Percentiles rank a stretch among this genome's conserved stretches.
Conservation (phyloP, 805 yeast species). For the Yarrowia sp. region DNA sequence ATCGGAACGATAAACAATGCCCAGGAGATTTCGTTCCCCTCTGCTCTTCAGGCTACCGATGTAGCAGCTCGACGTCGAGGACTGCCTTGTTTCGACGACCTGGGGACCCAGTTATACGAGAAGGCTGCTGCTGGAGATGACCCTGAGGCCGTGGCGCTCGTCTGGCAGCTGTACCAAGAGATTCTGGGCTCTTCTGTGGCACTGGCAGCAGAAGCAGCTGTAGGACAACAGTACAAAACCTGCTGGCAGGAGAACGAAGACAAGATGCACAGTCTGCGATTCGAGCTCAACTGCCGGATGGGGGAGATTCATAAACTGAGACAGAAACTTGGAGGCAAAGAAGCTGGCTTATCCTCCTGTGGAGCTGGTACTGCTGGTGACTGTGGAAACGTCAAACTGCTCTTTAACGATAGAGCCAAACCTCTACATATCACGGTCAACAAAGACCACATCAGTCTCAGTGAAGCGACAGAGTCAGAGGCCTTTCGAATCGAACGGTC, state of each 20-base stretch:
- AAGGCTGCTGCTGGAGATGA: neutral
- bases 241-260: neutral
- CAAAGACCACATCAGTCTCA: neutral
- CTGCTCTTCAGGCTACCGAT: neutral
- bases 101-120: conserved; percentile 1
- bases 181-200: conserved; percentile 1
- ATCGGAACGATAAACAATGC: conserved; percentile 5
- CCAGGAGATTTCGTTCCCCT: neutral
- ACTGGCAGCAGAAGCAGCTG: neutral
- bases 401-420: neutral
- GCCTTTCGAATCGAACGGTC: neutral
- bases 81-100: neutral
- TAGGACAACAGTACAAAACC: neutral
- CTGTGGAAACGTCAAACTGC: neutral
- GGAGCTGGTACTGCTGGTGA: neutral
- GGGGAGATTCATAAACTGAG: neutral
- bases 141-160: neutral
- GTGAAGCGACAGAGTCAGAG: neutral
- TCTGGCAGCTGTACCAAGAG: conserved; percentile 13
- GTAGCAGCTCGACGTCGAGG: neutral
- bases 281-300: neutral
- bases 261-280: neutral
- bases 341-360: neutral
- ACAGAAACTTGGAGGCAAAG: neutral
- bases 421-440: neutral